Base-by-base conservation (phyloP, 495 filamentous ascomycete genomes). In the Talaromyces wortmannii region DNA sequence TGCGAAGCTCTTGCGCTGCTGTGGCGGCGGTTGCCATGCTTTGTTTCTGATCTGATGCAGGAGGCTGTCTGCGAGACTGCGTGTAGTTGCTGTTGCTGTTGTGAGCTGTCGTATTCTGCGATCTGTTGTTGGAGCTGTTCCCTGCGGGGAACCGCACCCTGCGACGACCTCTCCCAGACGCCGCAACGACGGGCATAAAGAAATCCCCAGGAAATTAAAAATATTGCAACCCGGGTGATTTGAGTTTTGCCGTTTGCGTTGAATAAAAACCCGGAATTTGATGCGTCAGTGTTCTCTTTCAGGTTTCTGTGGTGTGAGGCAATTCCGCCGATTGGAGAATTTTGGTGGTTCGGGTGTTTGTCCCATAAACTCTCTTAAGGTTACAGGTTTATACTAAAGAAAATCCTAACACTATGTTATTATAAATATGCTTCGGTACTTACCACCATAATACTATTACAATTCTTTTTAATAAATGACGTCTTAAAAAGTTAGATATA, bases 81-180 rank as follows among this genome's bases (percentile, higher is more conserved):
- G 23, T 23, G 23, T 23, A 4, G 23, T 23, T 23, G 4, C 23
- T 23, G 4, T 23, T 23, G 23, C 4, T 23, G 36, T 40, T 40
- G 36, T 13, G 36, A 32, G 13, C 48, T 31, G 29, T 42, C 29
- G 47, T 32, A 31, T 11, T 30, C 15, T 16, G 47, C 32, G 48
- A 30, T 52, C 55, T 59, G 59, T 44, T 59, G 57, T 16, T 31
- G 16, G 48, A 31, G 49, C 55, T 59, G 59, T 44, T 59, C 55
- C 55, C 55, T 40, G 58, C 55, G 45, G 62, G 40, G 52, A 68
- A 76, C 58, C 71, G 71, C 63, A 76, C 73, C 69, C 64, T 69
- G 57, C 72, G 70, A 55, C 70, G 69, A 52, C 63, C 55, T 60
- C 64, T 72, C 56, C 66, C 68, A 51, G 67, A 30, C 17, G 61